phyloP scores from a whole-genome alignment of 2,329 filamentous ascomycete genomes.

The Penicillium aurantiogriseum region DNA sequence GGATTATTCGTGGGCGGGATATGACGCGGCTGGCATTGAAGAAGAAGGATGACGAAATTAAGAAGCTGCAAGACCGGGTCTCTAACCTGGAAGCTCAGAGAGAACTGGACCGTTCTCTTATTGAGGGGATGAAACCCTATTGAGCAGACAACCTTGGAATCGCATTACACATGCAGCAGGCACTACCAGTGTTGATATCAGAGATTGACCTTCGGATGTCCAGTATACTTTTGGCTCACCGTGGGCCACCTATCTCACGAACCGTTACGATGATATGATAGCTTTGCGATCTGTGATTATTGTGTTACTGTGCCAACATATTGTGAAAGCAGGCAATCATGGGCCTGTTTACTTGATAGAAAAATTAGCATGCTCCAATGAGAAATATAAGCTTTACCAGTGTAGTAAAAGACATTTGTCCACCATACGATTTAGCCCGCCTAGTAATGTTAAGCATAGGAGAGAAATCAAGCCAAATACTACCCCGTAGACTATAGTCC shows the following conservation, averaged over 20 bases:
- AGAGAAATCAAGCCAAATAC: not conserved
- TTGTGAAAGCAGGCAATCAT: not conserved
- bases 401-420: not conserved
- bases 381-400: not conserved
- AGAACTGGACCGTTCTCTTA: constrained; percentile 52
- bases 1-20: constrained; percentile 64
- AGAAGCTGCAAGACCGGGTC: constrained; percentile 67
- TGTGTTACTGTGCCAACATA: not conserved
- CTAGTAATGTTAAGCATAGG: not conserved
- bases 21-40: constrained; percentile 62
- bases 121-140: constrained; percentile 24
- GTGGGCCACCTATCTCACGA: not conserved
- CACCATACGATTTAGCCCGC: not conserved
- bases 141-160: not conserved
- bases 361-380: not conserved
- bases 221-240: not conserved
- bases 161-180: not conserved
- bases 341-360: not conserved
- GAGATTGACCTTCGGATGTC: no score
- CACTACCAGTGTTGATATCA: not conserved
- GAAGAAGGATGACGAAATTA: constrained; percentile 63
- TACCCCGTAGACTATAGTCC: not conserved
- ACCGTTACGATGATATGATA: constrained; percentile 7
- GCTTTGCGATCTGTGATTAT: not conserved
- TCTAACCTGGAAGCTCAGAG: constrained; percentile 54